A percentile compares a stretch with the other conserved stretches of the same genome.
phyloP scores from a whole-genome alignment of 129 eudicot species.

The Escallonia herrerae region DNA sequence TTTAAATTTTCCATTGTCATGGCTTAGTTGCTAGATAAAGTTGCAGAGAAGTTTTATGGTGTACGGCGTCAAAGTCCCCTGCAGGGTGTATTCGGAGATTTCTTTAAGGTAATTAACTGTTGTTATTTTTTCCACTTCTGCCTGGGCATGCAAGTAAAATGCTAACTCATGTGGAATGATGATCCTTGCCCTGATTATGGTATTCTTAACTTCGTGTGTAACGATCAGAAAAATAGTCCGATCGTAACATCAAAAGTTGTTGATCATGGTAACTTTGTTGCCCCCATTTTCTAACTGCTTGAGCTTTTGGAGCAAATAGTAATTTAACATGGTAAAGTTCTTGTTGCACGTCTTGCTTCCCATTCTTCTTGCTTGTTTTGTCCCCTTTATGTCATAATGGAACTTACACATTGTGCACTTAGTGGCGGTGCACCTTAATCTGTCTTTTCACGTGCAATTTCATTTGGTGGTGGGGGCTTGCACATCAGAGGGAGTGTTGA shows the following conservation, averaged over 20 bases:
- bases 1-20: slow-evolving; percentile 8
- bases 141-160: not conserved
- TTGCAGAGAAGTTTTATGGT: slow-evolving; percentile 81
- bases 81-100: slow-evolving; percentile 91
- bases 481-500: too few relatives aligned
- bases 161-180: not conserved
- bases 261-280: not conserved
- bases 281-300: too few relatives aligned
- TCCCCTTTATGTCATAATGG: too few relatives aligned
- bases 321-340: too few relatives aligned
- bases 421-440: too few relatives aligned
- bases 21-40: slow-evolving; percentile 69
- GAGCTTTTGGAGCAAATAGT: too few relatives aligned
- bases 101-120: slow-evolving; percentile 56
- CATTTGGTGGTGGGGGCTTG: too few relatives aligned
- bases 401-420: too few relatives aligned
- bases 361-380: too few relatives aligned
- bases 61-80: slow-evolving; percentile 72
- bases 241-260: not conserved
- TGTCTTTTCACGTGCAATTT: too few relatives aligned
- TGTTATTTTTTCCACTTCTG: not conserved
- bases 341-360: too few relatives aligned
- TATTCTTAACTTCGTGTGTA: too few relatives aligned
- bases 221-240: not conserved
- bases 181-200: not conserved